Evolutionary conservation across 1,284 basidiomycete species (phyloP).

Genomic region (Anthracocystis setariae): DNA sequence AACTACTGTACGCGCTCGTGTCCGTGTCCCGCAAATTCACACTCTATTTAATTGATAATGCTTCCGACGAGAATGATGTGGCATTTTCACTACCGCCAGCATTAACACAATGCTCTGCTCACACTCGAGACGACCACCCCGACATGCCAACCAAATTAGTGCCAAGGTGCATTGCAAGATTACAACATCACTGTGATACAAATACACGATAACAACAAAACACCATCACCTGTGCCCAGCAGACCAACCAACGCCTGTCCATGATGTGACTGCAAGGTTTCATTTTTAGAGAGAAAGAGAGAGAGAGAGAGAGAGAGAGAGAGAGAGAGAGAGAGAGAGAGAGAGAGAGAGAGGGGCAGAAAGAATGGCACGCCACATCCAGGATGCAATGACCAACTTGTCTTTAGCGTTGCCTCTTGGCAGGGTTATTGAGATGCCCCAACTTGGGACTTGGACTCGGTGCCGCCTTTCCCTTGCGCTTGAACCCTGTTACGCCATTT

Average conservation of each 20-base stretch:
- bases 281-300: no score
- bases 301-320: no score
- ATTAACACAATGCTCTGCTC: no score
- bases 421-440: conserved; percentile 26
- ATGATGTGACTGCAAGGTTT: no score
- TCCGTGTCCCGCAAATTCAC: conserved; percentile 4
- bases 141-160: neutral
- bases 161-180: neutral
- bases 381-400: neutral
- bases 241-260: no score
- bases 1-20: neutral
- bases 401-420: conserved; percentile 39
- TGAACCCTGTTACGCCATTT: conserved; percentile 28
- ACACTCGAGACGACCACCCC: neutral
- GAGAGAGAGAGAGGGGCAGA: neutral
- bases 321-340: neutral
- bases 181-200: conserved; percentile 9
- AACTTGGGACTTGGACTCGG: conserved; percentile 49
- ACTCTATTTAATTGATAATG: neutral
- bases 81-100: neutral
- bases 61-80: neutral
- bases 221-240: conserved; percentile 1
- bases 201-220: conserved; percentile 2
- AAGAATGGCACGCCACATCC: neutral
- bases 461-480: conserved; percentile 44